Evolutionary conservation across 83 land plant species (phyloP).

Genomic region (Diphasiastrum complanatum): DNA sequence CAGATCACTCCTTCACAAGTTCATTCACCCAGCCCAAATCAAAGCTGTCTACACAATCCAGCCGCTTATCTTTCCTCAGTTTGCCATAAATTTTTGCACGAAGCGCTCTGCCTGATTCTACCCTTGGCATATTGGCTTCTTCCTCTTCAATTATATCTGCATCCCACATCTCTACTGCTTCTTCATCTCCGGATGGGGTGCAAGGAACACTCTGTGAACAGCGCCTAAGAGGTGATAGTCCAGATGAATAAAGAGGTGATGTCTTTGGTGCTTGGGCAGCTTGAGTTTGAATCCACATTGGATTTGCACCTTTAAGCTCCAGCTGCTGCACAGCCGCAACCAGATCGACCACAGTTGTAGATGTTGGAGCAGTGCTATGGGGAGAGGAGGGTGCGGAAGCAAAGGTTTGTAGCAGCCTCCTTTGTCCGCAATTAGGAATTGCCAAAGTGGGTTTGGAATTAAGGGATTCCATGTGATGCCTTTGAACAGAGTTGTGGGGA

Average conservation of each 20-base stretch:
- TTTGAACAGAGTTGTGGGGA: background rate
- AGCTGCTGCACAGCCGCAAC: constrained; percentile 4
- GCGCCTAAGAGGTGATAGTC: background rate
- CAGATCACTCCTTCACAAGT: constrained; percentile 7
- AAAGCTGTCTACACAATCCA: background rate
- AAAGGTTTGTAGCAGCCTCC: constrained; percentile 2
- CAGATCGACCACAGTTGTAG: background rate
- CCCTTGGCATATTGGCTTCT: too few relatives aligned
- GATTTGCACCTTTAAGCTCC: background rate
- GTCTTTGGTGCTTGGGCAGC: background rate
- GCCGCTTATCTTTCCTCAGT: background rate
- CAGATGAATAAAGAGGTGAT: background rate
- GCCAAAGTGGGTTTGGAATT: constrained; percentile 1
- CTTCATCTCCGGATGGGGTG: background rate
- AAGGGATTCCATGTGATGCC: background rate
- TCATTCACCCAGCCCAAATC: constrained; percentile 16
- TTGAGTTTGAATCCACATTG: background rate
- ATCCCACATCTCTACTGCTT: background rate
- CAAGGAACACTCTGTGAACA: background rate
- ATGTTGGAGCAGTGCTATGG: background rate
- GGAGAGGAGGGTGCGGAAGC: background rate
- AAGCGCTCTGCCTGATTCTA: background rate
- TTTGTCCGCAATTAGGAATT: background rate
- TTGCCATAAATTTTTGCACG: constrained; percentile 4
- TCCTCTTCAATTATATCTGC: background rate